Percentiles rank a stretch among this genome's conserved stretches.
Evolutionary conservation across 1,139 yeast genomes (phyloP).

Genomic region (Pichia sp.): DNA sequence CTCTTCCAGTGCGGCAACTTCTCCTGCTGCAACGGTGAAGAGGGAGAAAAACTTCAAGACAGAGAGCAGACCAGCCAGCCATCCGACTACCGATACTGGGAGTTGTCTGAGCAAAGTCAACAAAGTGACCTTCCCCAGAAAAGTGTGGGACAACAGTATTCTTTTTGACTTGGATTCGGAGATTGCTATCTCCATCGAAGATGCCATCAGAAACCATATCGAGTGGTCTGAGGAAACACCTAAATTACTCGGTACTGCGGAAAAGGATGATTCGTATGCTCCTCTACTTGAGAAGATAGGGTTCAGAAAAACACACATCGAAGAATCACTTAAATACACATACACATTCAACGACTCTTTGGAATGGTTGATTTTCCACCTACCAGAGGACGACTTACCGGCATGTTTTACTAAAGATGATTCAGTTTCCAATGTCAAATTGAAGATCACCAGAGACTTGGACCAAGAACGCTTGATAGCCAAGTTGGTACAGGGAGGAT

Average conservation of each 20-base stretch:
- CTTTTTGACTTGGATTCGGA: conserved; percentile 46
- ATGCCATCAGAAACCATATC: conserved; percentile 49
- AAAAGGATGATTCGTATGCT: conserved; percentile 14
- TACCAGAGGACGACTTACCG: conserved; percentile 94
- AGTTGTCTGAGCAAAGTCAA: conserved; percentile 5
- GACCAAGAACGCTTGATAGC: conserved; percentile 47
- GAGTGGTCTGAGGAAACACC: conserved; percentile 43
- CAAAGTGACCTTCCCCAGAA: conserved; percentile 45
- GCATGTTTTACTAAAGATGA: conserved; percentile 42
- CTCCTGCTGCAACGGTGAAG: too few relatives aligned
- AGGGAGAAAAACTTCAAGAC: too few relatives aligned
- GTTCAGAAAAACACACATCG: conserved; percentile 63
- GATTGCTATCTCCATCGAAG: conserved; percentile 50
- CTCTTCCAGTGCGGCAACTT: neutral
- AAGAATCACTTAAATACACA: conserved; percentile 67
- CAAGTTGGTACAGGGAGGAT: conserved; percentile 62
- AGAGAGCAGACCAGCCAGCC: too few relatives aligned
- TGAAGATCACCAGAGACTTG: conserved; percentile 46
- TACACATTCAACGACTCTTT: conserved; percentile 50
- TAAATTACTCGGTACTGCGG: neutral
- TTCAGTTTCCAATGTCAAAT: conserved; percentile 43
- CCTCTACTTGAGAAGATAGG: conserved; percentile 46
- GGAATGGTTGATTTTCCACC: conserved; percentile 81
- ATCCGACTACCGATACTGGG: neutral
- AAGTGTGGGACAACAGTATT: conserved; percentile 56